These are phyloP conservation scores for Amanita rubescens DNA, from an alignment of 768 basidiomycete genomes.

Conservation along the genomic window DNA sequence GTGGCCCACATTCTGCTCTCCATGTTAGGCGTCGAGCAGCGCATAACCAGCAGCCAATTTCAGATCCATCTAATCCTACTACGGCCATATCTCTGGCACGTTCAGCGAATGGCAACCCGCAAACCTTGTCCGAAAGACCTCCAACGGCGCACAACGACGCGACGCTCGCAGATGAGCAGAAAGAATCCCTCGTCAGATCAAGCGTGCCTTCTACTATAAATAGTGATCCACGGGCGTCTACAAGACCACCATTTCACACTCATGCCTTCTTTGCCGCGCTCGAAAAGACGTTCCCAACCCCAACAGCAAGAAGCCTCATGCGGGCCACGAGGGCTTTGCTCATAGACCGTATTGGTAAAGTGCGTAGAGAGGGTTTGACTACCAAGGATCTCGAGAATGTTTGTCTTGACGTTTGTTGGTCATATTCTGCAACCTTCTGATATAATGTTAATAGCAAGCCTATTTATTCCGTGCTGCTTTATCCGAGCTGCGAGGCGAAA, in stretches of 20 bases:
- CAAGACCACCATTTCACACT: constrained; percentile 76
- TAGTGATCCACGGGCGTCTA: constrained; percentile 30
- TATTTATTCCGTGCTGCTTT: constrained; percentile 93
- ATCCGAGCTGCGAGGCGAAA: constrained; percentile 82
- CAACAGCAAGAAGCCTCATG: constrained; percentile 75
- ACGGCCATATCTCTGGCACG: constrained; percentile 4
- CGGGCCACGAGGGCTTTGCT: constrained; percentile 74
- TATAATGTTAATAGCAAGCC: constrained; percentile 60
- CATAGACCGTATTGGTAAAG: constrained; percentile 66
- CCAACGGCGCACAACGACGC: constrained; percentile 6
- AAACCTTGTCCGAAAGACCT: constrained; percentile 4
- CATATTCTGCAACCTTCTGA: not conserved
- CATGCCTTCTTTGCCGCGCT: constrained; percentile 67
- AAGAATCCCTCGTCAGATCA: not conserved
- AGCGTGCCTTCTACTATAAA: constrained; percentile 2
- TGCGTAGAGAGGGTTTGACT: constrained; percentile 64
- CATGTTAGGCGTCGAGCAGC: not conserved
- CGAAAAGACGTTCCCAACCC: constrained; percentile 67
- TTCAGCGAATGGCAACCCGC: constrained; percentile 3
- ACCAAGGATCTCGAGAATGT: constrained; percentile 81
- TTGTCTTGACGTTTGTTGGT: constrained; percentile 20
- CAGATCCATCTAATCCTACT: not conserved
- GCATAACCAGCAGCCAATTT: not conserved
- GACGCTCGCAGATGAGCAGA: not conserved
- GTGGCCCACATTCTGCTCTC: not conserved